Conservation (phyloP, 768 basidiomycete genomes). For the Tremella fuciformis region DNA sequence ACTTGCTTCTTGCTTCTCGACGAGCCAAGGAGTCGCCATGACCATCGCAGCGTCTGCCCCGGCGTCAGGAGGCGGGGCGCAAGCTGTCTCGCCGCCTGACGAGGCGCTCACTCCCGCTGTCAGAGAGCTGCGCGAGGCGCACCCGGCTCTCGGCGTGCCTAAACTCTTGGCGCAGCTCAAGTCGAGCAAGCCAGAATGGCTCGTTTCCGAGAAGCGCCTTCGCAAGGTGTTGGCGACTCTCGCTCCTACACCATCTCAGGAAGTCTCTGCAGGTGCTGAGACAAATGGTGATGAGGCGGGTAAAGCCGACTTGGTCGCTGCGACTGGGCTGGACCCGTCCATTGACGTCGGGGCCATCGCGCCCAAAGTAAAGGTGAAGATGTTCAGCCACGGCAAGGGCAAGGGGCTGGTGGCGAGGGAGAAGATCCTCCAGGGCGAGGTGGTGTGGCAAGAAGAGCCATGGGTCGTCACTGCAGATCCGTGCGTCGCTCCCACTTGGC, state of each 20-base stretch:
- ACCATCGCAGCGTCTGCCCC: too few species aligned
- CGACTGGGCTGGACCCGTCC: conserved; percentile 62
- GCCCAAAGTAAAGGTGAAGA: conserved; percentile 63
- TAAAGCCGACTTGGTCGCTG: conserved; percentile 55
- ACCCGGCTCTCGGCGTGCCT: conserved; percentile 66
- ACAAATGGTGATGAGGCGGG: neutral
- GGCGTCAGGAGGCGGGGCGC: neutral
- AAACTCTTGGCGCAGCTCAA: conserved; percentile 70
- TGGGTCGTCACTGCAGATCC: conserved; percentile 42
- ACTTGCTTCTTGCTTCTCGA: too few species aligned
- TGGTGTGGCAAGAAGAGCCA: conserved; percentile 72
- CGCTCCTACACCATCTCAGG: conserved; percentile 56
- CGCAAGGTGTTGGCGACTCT: conserved; percentile 67
- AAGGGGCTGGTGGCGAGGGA: conserved; percentile 76
- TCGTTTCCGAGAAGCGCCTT: conserved; percentile 78
- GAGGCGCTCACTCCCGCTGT: conserved; percentile 63
- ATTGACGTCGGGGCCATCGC: conserved; percentile 67
- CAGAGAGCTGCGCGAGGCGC: conserved; percentile 58
- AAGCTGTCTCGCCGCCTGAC: conserved; percentile 57
- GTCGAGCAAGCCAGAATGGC: conserved; percentile 64
- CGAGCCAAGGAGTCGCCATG: too few species aligned
- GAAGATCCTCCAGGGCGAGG: conserved; percentile 66
- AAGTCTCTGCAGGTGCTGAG: conserved; percentile 12
- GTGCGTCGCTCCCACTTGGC: conserved; percentile 23
- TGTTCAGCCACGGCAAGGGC: conserved; percentile 69